These are phyloP conservation scores for Sporothrix pallida DNA, from an alignment of 2,329 filamentous ascomycete species.

Conservation along the genomic window DNA sequence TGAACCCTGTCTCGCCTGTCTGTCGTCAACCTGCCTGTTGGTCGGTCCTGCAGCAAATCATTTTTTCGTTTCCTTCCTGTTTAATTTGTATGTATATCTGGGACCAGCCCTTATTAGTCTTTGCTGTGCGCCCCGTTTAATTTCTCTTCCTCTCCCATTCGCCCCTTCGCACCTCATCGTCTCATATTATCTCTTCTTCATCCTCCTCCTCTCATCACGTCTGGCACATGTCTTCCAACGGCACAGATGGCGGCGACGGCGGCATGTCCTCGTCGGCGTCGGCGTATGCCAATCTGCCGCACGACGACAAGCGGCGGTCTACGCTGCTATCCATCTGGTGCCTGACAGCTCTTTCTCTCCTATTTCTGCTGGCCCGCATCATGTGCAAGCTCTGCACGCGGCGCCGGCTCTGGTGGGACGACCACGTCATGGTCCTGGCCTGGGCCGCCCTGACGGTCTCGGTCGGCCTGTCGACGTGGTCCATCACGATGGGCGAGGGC, in stretches of 20 bases:
- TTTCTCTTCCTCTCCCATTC: not conserved
- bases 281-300: slow-evolving; percentile 9
- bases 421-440: slow-evolving; percentile 39
- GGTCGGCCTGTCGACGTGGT: slow-evolving; percentile 22
- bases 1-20: slow-evolving; percentile 15
- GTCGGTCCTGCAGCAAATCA: not conserved
- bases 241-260: slow-evolving; percentile 4
- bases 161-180: not conserved
- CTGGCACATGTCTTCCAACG: not conserved
- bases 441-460: slow-evolving; percentile 37
- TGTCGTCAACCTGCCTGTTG: not conserved
- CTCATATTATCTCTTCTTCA: not conserved
- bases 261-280: not conserved
- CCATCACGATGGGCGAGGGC: slow-evolving; percentile 27
- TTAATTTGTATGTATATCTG: not conserved
- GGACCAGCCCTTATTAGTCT: not conserved
- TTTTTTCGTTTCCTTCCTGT: not conserved
- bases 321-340: slow-evolving; percentile 37
- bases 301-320: slow-evolving; percentile 30
- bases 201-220: not conserved
- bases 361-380: slow-evolving; percentile 40
- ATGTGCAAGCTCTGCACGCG: slow-evolving; percentile 39
- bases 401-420: slow-evolving; percentile 42
- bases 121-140: not conserved
- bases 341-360: slow-evolving; percentile 35